Conservation (phyloP, 192 early-diverging fungal species). For the Backusella australiensis region DNA sequence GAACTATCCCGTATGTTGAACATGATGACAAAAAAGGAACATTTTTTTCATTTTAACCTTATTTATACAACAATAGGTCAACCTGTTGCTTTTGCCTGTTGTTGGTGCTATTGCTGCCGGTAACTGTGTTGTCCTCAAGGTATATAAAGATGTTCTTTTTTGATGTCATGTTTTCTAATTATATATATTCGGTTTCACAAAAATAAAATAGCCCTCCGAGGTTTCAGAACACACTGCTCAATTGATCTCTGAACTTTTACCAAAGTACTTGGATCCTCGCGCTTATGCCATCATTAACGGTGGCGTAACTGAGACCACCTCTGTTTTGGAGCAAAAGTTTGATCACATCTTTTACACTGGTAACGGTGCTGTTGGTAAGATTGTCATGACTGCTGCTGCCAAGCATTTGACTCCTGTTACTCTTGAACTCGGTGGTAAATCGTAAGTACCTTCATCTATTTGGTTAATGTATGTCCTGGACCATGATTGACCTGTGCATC, state of each 20-base stretch:
- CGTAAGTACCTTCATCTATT: slow-evolving; percentile 20
- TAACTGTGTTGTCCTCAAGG: slow-evolving; percentile 72
- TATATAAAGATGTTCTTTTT: slow-evolving; percentile 2
- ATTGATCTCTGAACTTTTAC: slow-evolving; percentile 60
- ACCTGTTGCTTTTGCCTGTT: slow-evolving; percentile 70
- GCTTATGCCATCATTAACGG: slow-evolving; percentile 76
- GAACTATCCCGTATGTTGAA: slow-evolving; percentile 48
- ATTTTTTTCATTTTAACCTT: not conserved
- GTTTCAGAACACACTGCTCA: slow-evolving; percentile 63
- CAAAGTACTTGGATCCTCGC: slow-evolving; percentile 71
- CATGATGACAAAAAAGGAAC: not conserved
- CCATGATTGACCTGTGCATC: not conserved
- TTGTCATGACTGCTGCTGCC: slow-evolving; percentile 77
- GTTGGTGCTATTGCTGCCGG: slow-evolving; percentile 90
- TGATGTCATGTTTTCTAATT: not conserved
- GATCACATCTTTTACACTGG: slow-evolving; percentile 95
- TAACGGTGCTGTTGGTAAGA: slow-evolving; percentile 69
- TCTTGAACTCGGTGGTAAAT: slow-evolving; percentile 95
- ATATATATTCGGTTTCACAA: not conserved
- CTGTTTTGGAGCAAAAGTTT: slow-evolving; percentile 55
- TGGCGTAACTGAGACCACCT: slow-evolving; percentile 69
- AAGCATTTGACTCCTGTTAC: slow-evolving; percentile 78
- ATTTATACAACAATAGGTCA: slow-evolving; percentile 31
- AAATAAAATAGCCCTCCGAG: slow-evolving; percentile 69
- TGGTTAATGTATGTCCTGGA: not conserved